phyloP scores from a whole-genome alignment of 805 yeast species.

The Yamadazyma insecticola region DNA sequence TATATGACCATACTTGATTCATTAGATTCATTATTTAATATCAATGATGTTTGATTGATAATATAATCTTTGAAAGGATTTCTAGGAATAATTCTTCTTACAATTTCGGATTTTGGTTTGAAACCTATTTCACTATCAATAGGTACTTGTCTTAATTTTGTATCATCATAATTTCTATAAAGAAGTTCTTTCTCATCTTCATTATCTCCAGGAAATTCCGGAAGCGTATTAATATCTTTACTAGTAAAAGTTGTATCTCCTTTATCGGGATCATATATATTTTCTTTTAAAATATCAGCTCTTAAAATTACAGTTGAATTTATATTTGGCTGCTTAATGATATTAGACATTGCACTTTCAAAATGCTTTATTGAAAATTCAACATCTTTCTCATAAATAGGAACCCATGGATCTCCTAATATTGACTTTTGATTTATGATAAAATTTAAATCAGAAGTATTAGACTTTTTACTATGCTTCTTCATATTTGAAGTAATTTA shows the following conservation, averaged over 20 bases:
- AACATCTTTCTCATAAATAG: conserved; percentile 46
- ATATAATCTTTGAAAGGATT: conserved; percentile 82
- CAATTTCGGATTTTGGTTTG: conserved; percentile 45
- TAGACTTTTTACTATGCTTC: no score
- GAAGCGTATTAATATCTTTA: conserved; percentile 21
- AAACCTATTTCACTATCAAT: conserved; percentile 17
- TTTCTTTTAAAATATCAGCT: conserved; percentile 71
- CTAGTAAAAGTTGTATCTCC: conserved; percentile 27
- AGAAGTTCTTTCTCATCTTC: conserved; percentile 17
- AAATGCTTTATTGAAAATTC: conserved; percentile 55
- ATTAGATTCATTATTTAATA: conserved; percentile 22
- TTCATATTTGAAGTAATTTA: no score
- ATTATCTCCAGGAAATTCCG: conserved; percentile 28
- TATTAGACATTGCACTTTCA: conserved; percentile 70
- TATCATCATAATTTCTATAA: conserved; percentile 31
- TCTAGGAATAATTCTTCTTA: conserved; percentile 87
- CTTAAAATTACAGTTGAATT: conserved; percentile 88
- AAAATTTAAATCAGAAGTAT: no score
- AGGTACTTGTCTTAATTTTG: conserved; percentile 25
- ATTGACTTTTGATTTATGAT: conserved; percentile 27
- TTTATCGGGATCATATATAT: conserved; percentile 33
- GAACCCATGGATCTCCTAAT: conserved; percentile 61
- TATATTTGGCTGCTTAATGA: conserved; percentile 80
- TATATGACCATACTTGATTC: conserved; percentile 60
- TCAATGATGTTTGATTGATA: conserved; percentile 78